Conservation (phyloP, 331 rosid genomes). For the Prunus yedoensis region DNA sequence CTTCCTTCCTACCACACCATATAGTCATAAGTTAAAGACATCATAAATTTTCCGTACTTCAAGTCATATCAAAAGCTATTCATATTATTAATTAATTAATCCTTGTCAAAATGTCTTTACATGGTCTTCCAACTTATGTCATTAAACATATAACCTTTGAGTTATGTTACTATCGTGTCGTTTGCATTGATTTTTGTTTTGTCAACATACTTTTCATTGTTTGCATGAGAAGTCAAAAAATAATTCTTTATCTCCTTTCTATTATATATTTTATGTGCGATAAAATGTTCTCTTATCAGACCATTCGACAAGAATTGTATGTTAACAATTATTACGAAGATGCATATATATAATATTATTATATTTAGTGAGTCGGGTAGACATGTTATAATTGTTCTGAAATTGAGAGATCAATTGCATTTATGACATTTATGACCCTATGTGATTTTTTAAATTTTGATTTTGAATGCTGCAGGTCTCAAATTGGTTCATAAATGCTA, state of each 20-base stretch:
- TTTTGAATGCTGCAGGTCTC: conserved; percentile 60
- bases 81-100: neutral
- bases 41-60: neutral
- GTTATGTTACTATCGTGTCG: neutral
- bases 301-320: too few relatives aligned
- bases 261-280: too few relatives aligned
- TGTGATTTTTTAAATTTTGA: neutral
- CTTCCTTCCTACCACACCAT: conserved; percentile 45
- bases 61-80: neutral
- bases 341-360: too few relatives aligned
- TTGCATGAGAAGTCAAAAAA: too few relatives aligned
- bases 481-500: conserved; percentile 99
- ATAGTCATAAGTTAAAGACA: conserved; percentile 15
- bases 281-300: too few relatives aligned
- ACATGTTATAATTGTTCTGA: neutral
- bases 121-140: neutral
- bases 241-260: too few relatives aligned
- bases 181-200: too few relatives aligned
- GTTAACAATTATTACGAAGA: too few relatives aligned
- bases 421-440: neutral
- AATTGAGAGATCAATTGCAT: neutral
- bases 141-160: neutral
- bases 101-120: too few relatives aligned
- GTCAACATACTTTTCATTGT: too few relatives aligned
- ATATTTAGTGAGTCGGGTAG: neutral